These are phyloP conservation scores for Globisporangium nodosum DNA, from an alignment of 352 stramenopile genomes.

Conservation along the genomic window DNA sequence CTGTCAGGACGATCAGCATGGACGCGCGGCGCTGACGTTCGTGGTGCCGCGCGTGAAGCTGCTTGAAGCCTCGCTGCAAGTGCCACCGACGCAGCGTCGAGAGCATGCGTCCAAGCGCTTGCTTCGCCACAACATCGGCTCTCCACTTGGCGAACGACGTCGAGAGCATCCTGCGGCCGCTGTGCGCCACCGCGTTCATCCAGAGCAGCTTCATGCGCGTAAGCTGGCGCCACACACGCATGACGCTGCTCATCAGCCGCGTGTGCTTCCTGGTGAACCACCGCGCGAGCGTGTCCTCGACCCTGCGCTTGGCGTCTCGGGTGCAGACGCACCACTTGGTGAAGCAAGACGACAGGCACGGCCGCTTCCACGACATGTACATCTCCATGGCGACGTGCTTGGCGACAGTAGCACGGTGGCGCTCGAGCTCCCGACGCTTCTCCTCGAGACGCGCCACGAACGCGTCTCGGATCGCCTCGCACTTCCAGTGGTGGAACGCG, in stretches of 20 bases:
- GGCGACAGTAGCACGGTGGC: slow-evolving; percentile 12
- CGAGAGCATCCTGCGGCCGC: neutral
- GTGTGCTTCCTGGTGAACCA: neutral
- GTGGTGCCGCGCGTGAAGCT: slow-evolving; percentile 11
- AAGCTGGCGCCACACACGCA: slow-evolving; percentile 1
- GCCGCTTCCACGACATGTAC: slow-evolving; percentile 21
- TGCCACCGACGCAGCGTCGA: slow-evolving; percentile 10
- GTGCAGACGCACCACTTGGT: slow-evolving; percentile 17
- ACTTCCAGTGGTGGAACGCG: slow-evolving; percentile 11
- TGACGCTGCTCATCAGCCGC: neutral
- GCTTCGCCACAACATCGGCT: neutral
- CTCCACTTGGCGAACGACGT: slow-evolving; percentile 9
- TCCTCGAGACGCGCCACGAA: neutral
- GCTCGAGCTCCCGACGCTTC: slow-evolving; percentile 3
- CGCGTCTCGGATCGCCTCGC: neutral
- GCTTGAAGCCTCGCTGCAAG: slow-evolving; percentile 13
- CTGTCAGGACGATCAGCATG: slow-evolving; percentile 24
- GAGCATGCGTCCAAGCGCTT: neutral
- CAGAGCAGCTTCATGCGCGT: slow-evolving; percentile 1
- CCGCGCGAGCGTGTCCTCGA: neutral
- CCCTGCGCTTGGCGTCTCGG: neutral
- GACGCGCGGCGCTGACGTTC: slow-evolving; percentile 25
- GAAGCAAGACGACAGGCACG: slow-evolving; percentile 22
- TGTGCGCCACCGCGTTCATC: neutral
- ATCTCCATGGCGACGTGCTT: slow-evolving; percentile 18